Conservation (phyloP, 768 basidiomycete genomes). For the Pisolithus orientalis region DNA sequence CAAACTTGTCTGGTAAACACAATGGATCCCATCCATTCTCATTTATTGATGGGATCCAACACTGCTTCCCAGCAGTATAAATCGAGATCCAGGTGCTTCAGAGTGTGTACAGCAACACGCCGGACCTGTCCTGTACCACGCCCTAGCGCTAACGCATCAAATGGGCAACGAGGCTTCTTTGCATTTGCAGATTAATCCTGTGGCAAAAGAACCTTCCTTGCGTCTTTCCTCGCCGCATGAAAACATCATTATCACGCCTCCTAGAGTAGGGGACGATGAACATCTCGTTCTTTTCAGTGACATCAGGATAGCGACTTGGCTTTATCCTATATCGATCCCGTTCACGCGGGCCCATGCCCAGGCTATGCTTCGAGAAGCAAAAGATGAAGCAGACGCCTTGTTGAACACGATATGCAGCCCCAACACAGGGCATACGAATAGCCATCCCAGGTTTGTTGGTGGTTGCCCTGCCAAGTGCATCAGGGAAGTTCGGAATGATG, state of each 20-base stretch:
- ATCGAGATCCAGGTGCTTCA: too few relatives aligned
- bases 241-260: conserved; percentile 49
- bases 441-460: conserved; percentile 24
- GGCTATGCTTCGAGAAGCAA: conserved; percentile 20
- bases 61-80: too few relatives aligned
- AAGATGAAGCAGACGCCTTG: conserved; percentile 4
- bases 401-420: conserved; percentile 4
- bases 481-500: conserved; percentile 46
- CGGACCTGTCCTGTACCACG: too few relatives aligned
- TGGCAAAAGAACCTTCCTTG: conserved; percentile 38
- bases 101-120: too few relatives aligned
- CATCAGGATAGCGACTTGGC: conserved; percentile 31
- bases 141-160: too few relatives aligned
- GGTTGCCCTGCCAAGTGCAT: conserved; percentile 38
- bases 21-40: too few relatives aligned
- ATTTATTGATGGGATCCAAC: too few relatives aligned
- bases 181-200: too few relatives aligned
- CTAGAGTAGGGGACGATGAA: conserved; percentile 37
- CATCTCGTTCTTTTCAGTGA: conserved; percentile 38
- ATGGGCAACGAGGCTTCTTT: too few relatives aligned
- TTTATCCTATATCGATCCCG: conserved; percentile 40
- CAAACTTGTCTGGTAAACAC: too few relatives aligned
- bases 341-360: conserved; percentile 36
- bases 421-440: background rate
- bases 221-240: conserved; percentile 39